Conservation (phyloP, 768 basidiomycete species). For the Dacryopinax primogenitus region DNA sequence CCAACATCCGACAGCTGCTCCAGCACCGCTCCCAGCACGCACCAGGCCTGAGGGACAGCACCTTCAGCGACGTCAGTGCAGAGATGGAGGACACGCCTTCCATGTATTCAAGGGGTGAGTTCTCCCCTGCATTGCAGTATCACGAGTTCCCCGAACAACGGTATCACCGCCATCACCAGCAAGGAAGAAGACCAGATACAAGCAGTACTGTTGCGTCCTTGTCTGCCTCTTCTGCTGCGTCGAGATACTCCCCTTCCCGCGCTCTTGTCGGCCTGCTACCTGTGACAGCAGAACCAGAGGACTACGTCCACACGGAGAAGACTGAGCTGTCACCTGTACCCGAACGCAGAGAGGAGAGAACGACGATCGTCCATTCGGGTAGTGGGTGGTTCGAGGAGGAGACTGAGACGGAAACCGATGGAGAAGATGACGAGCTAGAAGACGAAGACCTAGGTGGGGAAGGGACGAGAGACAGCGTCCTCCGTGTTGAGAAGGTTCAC, state of each 20-base stretch:
- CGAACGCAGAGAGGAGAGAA: background rate
- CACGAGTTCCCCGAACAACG: background rate
- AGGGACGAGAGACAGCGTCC: background rate
- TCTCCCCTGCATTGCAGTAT: background rate
- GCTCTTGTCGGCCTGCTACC: background rate
- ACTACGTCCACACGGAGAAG: background rate
- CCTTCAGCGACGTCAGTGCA: background rate
- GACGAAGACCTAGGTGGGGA: background rate
- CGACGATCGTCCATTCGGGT: background rate
- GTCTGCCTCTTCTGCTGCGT: background rate
- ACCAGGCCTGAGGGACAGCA: background rate
- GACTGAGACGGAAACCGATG: background rate
- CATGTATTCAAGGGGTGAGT: background rate
- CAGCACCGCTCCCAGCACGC: background rate
- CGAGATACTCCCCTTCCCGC: background rate
- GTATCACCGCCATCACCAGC: background rate
- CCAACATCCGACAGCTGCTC: background rate
- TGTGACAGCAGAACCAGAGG: background rate
- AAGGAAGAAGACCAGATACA: background rate
- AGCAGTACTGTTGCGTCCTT: background rate
- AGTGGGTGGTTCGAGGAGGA: slow-evolving; percentile 1
- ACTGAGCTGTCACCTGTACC: background rate
- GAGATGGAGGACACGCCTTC: background rate
- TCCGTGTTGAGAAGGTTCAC: background rate
- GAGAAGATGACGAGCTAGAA: background rate